phyloP scores from a whole-genome alignment of 2,329 filamentous ascomycete species.

The Capronia coronata region DNA sequence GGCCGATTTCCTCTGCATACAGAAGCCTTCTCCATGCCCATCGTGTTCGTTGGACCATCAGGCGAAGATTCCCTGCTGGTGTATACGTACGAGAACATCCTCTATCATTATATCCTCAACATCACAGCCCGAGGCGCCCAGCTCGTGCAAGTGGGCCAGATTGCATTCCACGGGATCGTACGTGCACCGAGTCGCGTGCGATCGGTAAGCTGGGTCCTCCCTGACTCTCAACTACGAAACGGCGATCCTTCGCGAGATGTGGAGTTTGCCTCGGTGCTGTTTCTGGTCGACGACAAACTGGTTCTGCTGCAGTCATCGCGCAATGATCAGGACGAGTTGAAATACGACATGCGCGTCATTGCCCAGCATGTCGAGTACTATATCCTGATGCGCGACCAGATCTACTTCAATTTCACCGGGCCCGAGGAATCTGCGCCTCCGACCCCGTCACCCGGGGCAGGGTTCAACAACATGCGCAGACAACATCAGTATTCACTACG shows the following conservation, averaged over 20 bases:
- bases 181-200: constrained; percentile 86
- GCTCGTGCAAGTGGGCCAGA: constrained; percentile 91
- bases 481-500: constrained; percentile 54
- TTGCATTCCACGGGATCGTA: constrained; percentile 94
- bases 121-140: constrained; percentile 64
- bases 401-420: constrained; percentile 43
- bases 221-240: constrained; percentile 78
- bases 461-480: constrained; percentile 38
- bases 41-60: constrained; percentile 82
- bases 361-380: constrained; percentile 96
- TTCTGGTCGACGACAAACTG: constrained; percentile 95
- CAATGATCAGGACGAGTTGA: constrained; percentile 74
- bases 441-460: constrained; percentile 44
- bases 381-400: constrained; percentile 81
- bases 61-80: constrained; percentile 92
- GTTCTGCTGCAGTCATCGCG: constrained; percentile 83
- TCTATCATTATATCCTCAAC: constrained; percentile 88
- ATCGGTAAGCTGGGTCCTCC: constrained; percentile 90
- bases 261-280: constrained; percentile 82
- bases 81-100: constrained; percentile 92
- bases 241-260: constrained; percentile 96
- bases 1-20: constrained; percentile 67
- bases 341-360: constrained; percentile 97
- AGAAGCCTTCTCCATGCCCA: constrained; percentile 72
- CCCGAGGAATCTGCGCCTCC: constrained; percentile 44